These are phyloP conservation scores for Priceomyces fermenticarens DNA, from an alignment of 805 yeast genomes.

Conservation along the genomic window DNA sequence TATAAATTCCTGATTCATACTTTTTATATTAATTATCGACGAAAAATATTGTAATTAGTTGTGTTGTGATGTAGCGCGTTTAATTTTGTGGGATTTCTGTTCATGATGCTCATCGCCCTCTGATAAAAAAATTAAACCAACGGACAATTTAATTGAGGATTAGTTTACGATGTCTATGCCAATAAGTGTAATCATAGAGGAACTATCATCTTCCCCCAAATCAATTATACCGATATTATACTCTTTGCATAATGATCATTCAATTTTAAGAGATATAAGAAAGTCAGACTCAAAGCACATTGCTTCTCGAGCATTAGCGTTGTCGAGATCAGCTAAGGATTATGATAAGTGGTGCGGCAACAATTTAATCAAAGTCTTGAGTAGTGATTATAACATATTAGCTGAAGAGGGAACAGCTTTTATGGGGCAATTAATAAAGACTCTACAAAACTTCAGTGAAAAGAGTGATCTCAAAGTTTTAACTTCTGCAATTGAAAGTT, in stretches of 20 bases:
- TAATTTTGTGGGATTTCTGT: too few relatives aligned
- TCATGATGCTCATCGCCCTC: too few relatives aligned
- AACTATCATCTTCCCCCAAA: constrained; percentile 20
- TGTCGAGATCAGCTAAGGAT: constrained; percentile 28
- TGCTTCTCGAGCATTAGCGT: constrained; percentile 35
- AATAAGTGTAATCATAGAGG: constrained; percentile 19
- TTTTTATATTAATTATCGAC: too few relatives aligned
- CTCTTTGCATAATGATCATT: constrained; percentile 24
- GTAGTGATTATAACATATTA: constrained; percentile 32
- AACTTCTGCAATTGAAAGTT: constrained; percentile 36
- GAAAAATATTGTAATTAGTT: too few relatives aligned
- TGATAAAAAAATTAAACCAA: too few relatives aligned
- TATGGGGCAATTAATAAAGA: constrained; percentile 39
- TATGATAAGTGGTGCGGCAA: constrained; percentile 59
- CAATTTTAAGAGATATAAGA: constrained; percentile 39
- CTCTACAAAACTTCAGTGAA: constrained; percentile 37
- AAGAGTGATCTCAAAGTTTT: constrained; percentile 30
- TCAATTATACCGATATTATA: constrained; percentile 31
- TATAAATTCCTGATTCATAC: too few relatives aligned
- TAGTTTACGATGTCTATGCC: constrained; percentile 3
- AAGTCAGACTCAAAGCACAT: constrained; percentile 51
- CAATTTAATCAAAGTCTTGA: constrained; percentile 47
- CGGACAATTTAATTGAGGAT: too few relatives aligned
- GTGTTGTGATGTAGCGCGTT: too few relatives aligned
- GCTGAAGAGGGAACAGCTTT: constrained; percentile 40